A percentile compares a stretch with the other conserved stretches of the same genome.
These are phyloP conservation scores for Apophysomyces sp. DNA, from an alignment of 371 early-diverging fungal species.

Conservation along the genomic window DNA sequence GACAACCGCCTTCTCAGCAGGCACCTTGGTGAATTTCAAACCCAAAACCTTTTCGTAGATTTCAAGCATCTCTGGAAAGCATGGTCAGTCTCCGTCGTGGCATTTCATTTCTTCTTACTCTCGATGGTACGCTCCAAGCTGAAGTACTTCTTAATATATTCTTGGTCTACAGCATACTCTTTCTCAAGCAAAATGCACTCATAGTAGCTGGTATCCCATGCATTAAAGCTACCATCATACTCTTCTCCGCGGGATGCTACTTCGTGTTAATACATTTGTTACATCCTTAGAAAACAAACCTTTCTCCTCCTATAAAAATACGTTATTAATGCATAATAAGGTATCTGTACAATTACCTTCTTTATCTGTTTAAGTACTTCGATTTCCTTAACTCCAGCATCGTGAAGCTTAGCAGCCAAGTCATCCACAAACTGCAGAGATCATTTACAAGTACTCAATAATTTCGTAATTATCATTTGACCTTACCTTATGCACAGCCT, in stretches of 20 bases:
- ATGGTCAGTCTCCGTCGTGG: too few relatives aligned
- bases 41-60: slow-evolving; percentile 70
- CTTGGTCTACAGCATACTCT: slow-evolving; percentile 73
- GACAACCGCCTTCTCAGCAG: slow-evolving; percentile 50
- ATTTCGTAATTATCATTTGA: neutral
- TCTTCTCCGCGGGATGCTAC: slow-evolving; percentile 37
- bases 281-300: slow-evolving; percentile 4
- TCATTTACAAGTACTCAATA: too few relatives aligned
- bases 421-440: slow-evolving; percentile 62
- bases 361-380: slow-evolving; percentile 57
- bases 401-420: slow-evolving; percentile 55
- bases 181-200: slow-evolving; percentile 67
- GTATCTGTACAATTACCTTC: slow-evolving; percentile 23
- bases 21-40: slow-evolving; percentile 62
- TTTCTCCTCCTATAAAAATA: slow-evolving; percentile 27
- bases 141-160: slow-evolving; percentile 79
- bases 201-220: slow-evolving; percentile 83
- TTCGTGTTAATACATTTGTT: neutral
- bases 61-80: slow-evolving; percentile 58
- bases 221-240: slow-evolving; percentile 58
- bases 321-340: neutral
- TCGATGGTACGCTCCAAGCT: slow-evolving; percentile 54
- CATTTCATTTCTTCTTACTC: slow-evolving; percentile 23
- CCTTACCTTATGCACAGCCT: slow-evolving; percentile 53
- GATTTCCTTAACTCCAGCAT: slow-evolving; percentile 62